Evolutionary conservation across 257 asterid genomes (phyloP).

Genomic region (Solanum ossicruentum): DNA sequence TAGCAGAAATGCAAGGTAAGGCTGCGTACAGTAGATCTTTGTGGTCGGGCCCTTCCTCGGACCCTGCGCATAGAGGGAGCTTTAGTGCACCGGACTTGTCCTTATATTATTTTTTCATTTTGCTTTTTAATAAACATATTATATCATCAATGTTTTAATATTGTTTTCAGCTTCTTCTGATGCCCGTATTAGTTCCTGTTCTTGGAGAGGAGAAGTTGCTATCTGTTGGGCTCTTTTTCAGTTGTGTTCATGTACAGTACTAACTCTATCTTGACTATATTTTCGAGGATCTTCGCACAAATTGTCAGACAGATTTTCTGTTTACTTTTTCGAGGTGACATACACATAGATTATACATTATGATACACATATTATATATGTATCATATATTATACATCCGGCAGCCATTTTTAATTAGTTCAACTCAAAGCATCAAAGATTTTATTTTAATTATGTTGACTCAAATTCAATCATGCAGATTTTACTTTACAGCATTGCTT

Average conservation of each 20-base stretch:
- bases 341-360: neutral
- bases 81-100: too few relatives aligned
- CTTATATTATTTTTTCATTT: neutral
- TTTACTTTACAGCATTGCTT: constrained; percentile 73
- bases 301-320: neutral
- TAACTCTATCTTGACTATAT: neutral
- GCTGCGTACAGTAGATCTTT: too few relatives aligned
- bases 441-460: neutral
- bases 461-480: constrained; percentile 32
- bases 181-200: constrained; percentile 69
- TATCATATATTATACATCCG: too few relatives aligned
- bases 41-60: too few relatives aligned
- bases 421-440: neutral
- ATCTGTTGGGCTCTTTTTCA: constrained; percentile 61
- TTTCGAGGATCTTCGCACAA: neutral
- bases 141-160: neutral
- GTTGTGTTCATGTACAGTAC: constrained; percentile 39
- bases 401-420: too few relatives aligned
- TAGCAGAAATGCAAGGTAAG: too few relatives aligned
- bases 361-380: neutral
- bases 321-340: neutral
- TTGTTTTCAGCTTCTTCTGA: constrained; percentile 47
- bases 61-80: too few relatives aligned
- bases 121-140: neutral
- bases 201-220: constrained; percentile 77